Evolutionary conservation across 2,329 filamentous ascomycete genomes (phyloP), one percentile per base, ranked within the genome.

Genomic region (Colletotrichum tropicale): DNA sequence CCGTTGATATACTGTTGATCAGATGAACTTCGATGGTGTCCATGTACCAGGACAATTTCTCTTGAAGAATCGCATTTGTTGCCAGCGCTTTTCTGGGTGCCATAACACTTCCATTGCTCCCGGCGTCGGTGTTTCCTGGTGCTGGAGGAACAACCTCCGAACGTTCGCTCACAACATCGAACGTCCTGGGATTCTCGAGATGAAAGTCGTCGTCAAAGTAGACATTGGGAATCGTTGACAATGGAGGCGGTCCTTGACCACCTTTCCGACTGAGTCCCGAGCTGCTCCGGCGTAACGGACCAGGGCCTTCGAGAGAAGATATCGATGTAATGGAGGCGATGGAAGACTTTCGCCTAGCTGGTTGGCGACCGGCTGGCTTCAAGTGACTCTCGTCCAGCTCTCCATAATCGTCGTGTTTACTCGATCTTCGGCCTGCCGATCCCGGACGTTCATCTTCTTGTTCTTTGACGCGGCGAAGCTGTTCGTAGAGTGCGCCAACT

Each of bases 31-130:
- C 97, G 26, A 99, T 96, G 0, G 97, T 99, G 83, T 99, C 97
- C 96, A 99, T 98, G 84, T 99, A 99, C 97, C 97, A 99, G 1
- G 97, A 98, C 15, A 99, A 88, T 85, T 99, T 99, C 85, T 99
- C 97, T 83, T 99, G 97, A 43, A 99, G 85, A 74, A 99, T 99
- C 0, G 97, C 97, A 85, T 99, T 99, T 1, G 96, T 98, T 9
- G 96, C 96, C 32, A 99, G 88, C 2, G 95, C 94, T 83, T 98
- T 98, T 76, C 96, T 91, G 10, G 94, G 93, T 13, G 90, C 89
- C 26, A 89, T 85, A 1, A 89, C 86, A 66, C 87, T 88, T 7
- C 91, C 92, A 82, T 93, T 94, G 5, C 87, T 84, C 6, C 85
- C 84, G 43, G 86, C 88, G 28, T 92, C 88, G 55, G 81, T 82